phyloP scores from a whole-genome alignment of 768 basidiomycete genomes.

The Boletus sp. region DNA sequence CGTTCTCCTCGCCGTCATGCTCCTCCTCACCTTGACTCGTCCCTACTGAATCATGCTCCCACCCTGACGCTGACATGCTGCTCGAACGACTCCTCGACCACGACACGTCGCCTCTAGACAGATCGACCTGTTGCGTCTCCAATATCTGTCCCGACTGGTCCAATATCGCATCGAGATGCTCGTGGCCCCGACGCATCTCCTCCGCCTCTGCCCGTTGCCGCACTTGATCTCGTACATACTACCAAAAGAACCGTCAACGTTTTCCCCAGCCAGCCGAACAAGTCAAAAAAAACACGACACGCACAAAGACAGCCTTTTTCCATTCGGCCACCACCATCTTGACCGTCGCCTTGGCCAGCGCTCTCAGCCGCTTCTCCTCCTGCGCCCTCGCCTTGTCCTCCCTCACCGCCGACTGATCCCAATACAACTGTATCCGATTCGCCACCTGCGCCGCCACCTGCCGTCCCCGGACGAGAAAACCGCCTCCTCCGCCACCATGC shows the following conservation, averaged over 20 bases:
- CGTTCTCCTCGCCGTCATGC: slow-evolving; percentile 18
- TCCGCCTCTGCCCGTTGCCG: slow-evolving; percentile 67
- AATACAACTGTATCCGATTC: slow-evolving; percentile 66
- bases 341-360: slow-evolving; percentile 69
- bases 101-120: slow-evolving; percentile 49
- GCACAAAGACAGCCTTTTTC: slow-evolving; percentile 83
- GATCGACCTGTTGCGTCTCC: slow-evolving; percentile 76
- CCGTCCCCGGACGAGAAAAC: slow-evolving; percentile 32
- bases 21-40: slow-evolving; percentile 23
- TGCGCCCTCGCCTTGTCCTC: slow-evolving; percentile 56
- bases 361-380: slow-evolving; percentile 67
- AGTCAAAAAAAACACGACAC: slow-evolving; percentile 36
- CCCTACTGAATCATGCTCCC: slow-evolving; percentile 18
- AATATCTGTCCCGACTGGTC: slow-evolving; percentile 86
- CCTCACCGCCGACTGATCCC: slow-evolving; percentile 63
- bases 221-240: slow-evolving; percentile 77
- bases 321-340: slow-evolving; percentile 74
- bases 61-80: slow-evolving; percentile 39
- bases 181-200: slow-evolving; percentile 73
- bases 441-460: slow-evolving; percentile 57
- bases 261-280: background rate
- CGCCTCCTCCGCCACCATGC: slow-evolving; percentile 11
- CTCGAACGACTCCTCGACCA: slow-evolving; percentile 57
- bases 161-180: slow-evolving; percentile 87
- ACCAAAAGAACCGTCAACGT: slow-evolving; percentile 1